Percentiles rank a stretch among this genome's conserved stretches.
Evolutionary conservation across 306 rosid genomes (phyloP).

Genomic region (cucumber (Cucumis sativus)): DNA sequence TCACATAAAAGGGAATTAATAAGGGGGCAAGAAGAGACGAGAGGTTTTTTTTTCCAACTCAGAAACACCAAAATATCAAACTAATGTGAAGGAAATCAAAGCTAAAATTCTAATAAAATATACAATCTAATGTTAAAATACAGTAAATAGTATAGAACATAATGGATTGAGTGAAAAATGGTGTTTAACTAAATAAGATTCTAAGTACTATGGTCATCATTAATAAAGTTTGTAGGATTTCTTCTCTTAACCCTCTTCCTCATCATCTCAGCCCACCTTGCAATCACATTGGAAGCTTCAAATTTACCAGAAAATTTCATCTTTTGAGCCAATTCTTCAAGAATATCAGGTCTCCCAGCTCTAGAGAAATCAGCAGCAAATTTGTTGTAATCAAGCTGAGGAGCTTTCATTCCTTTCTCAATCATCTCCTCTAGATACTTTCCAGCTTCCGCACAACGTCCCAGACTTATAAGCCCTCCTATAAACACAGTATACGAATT

Average conservation of each 20-base stretch:
- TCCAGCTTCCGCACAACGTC: slow-evolving; percentile 56
- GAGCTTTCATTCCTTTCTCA: slow-evolving; percentile 84
- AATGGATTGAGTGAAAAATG: neutral
- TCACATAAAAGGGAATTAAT: neutral
- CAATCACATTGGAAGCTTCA: slow-evolving; percentile 58
- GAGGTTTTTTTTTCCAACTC: neutral
- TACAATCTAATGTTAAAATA: neutral
- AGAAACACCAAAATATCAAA: neutral
- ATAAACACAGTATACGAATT: slow-evolving; percentile 66
- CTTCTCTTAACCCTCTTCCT: slow-evolving; percentile 44
- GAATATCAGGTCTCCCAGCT: slow-evolving; percentile 59
- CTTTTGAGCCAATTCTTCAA: slow-evolving; percentile 65
- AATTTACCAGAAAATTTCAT: slow-evolving; percentile 66
- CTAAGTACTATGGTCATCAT: neutral
- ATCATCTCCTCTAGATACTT: slow-evolving; percentile 75
- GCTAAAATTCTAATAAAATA: neutral
- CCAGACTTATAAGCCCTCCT: slow-evolving; percentile 69
- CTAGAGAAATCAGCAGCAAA: slow-evolving; percentile 68
- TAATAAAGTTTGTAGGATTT: slow-evolving; percentile 13
- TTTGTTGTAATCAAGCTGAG: slow-evolving; percentile 75
- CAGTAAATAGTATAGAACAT: neutral
- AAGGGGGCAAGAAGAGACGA: neutral
- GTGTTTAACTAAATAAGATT: neutral
- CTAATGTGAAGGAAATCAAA: neutral
- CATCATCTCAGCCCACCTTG: slow-evolving; percentile 70